These are phyloP conservation scores for Amaranthus tricolor DNA, from an alignment of 179 eudicot genomes.

Conservation along the genomic window DNA sequence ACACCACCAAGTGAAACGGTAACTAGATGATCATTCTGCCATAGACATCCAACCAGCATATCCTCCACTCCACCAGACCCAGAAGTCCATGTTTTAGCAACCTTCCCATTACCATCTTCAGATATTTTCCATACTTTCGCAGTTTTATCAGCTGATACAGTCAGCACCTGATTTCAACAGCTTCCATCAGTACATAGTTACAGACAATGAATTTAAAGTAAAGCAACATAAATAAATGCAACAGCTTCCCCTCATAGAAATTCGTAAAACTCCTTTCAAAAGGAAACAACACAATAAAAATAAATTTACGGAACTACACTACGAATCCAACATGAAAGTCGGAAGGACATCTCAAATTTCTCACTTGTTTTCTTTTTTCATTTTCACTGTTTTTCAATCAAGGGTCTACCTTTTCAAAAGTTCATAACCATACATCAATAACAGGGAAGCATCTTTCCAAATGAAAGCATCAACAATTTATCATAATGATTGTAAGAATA, in stretches of 20 bases:
- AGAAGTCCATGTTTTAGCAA: slow-evolving; percentile 58
- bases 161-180: slow-evolving; percentile 53
- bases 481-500: background rate
- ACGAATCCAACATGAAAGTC: too few species aligned
- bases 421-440: background rate
- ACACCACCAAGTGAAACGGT: slow-evolving; percentile 94
- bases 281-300: background rate
- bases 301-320: background rate
- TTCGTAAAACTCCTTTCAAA: background rate
- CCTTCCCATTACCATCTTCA: slow-evolving; percentile 68
- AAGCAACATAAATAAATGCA: background rate
- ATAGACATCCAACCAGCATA: slow-evolving; percentile 97
- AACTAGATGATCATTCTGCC: slow-evolving; percentile 88
- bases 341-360: background rate
- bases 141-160: slow-evolving; percentile 96
- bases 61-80: slow-evolving; percentile 93
- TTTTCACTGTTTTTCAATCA: background rate
- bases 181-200: slow-evolving; percentile 8
- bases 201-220: background rate
- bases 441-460: background rate
- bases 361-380: background rate
- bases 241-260: background rate
- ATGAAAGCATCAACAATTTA: background rate
- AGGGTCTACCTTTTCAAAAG: background rate
- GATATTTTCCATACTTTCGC: slow-evolving; percentile 90